Conservation (phyloP, 441 rosid genomes). For the Gossypium lobatum region DNA sequence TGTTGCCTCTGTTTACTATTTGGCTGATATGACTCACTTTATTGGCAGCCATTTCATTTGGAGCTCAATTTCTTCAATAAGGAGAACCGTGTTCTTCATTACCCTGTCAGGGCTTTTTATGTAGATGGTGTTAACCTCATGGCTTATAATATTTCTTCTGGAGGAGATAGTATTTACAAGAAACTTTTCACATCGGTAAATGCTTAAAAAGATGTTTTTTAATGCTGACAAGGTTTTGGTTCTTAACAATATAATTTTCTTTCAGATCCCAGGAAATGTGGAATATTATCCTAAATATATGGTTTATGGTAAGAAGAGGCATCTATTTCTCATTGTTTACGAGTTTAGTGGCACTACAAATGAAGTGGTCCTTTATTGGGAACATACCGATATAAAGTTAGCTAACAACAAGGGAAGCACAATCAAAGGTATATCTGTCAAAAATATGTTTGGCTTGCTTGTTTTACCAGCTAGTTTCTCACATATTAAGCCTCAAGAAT, state of each 20-base stretch:
- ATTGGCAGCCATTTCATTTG: constrained; percentile 90
- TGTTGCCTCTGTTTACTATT: constrained; percentile 13
- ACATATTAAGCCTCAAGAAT: constrained; percentile 10
- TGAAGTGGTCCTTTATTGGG: constrained; percentile 95
- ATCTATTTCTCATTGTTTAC: constrained; percentile 77
- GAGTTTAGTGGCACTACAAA: constrained; percentile 81
- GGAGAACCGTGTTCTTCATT: constrained; percentile 94
- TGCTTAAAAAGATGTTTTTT: constrained; percentile 15
- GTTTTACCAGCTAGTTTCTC: constrained; percentile 2
- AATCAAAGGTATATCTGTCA: constrained; percentile 54
- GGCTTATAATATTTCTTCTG: constrained; percentile 92
- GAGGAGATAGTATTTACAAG: constrained; percentile 73
- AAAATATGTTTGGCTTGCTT: background rate
- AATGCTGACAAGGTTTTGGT: background rate
- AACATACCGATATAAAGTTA: constrained; percentile 62
- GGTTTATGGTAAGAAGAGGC: constrained; percentile 70
- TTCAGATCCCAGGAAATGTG: constrained; percentile 85
- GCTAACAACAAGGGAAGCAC: constrained; percentile 74
- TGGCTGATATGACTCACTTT: constrained; percentile 18
- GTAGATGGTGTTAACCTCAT: constrained; percentile 79
- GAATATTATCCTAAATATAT: constrained; percentile 73
- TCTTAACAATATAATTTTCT: constrained; percentile 22
- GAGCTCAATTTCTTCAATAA: constrained; percentile 95
- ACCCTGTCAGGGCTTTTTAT: constrained; percentile 93
- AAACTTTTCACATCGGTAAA: constrained; percentile 87